Evolutionary conservation across 129 eudicot species (phyloP), one percentile per base, ranked within the genome.

Genomic region (Helianthus tuberosus): DNA sequence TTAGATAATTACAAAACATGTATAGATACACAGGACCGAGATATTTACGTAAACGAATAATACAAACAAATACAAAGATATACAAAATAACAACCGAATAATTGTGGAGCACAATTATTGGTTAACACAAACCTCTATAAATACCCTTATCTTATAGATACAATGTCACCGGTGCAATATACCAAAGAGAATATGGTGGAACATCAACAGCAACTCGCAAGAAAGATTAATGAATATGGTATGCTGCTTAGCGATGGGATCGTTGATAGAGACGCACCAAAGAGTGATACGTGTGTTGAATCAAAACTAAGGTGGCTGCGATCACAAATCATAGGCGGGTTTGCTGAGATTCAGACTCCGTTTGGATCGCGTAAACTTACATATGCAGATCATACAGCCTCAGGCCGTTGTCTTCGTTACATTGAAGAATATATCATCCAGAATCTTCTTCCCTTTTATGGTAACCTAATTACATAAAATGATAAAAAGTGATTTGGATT

Each of bases 341-440:
- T 53, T 32, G 79, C 51, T 5, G 88, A 87, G 35, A 83, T 89
- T 27, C 58, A 69, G 4, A 75, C 91, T 6, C 93, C 98, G 0
- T 92, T 92, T 60, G 98, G 98, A 13, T 74, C 62, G 38, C 93
- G 96, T 16, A 79, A 48, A 79, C 84, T 92, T 27, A 92, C 89
- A 0, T 92, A 92, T 52, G 88, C 93, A 8, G 98, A 92, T 64
- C 89, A 87, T 76, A 92, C 91, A 27, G 98, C 98, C 69, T 76
- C 93, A 0, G 96, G 91, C 51, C 83, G 93, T 3, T 87, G 86
- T 49, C 91, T 92, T 48, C 77, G n/a, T 4, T 89, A 78, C 70
- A 80, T 92, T 8, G 98, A 92, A 69, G 75, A 89, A 41, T 92
- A 89, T 55, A 85, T 89, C 73, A n/a, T 79, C 50, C 32, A 79